phyloP scores from a whole-genome alignment of 306 rosid species.

The Quercus bicolor region DNA sequence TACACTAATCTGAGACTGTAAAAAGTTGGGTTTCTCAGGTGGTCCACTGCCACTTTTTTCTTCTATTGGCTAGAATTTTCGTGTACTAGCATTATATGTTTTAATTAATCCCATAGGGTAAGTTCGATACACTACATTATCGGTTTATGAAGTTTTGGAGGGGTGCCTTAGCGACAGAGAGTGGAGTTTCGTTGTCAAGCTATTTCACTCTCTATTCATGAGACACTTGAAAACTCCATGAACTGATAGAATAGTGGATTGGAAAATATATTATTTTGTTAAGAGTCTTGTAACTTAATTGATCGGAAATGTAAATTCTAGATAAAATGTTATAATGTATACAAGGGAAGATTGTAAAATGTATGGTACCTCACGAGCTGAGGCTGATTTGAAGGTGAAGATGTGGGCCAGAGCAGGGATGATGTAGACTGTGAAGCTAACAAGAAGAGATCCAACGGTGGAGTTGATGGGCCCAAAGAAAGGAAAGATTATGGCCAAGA shows the following conservation, averaged over 20 bases:
- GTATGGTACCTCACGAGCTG: slow-evolving; percentile 72
- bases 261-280: too few relatives aligned
- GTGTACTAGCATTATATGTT: too few relatives aligned
- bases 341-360: background rate
- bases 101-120: too few relatives aligned
- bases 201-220: too few relatives aligned
- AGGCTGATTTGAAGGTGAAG: slow-evolving; percentile 78
- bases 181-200: too few relatives aligned
- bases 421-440: slow-evolving; percentile 95
- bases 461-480: slow-evolving; percentile 97
- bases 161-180: too few relatives aligned
- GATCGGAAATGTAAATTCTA: accelerated
- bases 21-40: background rate
- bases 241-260: too few relatives aligned
- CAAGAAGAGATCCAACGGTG: slow-evolving; percentile 95
- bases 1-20: background rate
- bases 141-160: too few relatives aligned
- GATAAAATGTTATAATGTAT: background rate
- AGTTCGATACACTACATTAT: too few relatives aligned
- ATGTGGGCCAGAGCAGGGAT: slow-evolving; percentile 86
- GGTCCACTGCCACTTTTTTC: background rate
- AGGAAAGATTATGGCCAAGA: slow-evolving; percentile 89
- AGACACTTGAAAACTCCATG: too few relatives aligned
- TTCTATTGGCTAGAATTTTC: too few relatives aligned
- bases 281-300: too few relatives aligned